phyloP scores from a whole-genome alignment of 805 yeast species.

The Metschnikowia anglica region DNA sequence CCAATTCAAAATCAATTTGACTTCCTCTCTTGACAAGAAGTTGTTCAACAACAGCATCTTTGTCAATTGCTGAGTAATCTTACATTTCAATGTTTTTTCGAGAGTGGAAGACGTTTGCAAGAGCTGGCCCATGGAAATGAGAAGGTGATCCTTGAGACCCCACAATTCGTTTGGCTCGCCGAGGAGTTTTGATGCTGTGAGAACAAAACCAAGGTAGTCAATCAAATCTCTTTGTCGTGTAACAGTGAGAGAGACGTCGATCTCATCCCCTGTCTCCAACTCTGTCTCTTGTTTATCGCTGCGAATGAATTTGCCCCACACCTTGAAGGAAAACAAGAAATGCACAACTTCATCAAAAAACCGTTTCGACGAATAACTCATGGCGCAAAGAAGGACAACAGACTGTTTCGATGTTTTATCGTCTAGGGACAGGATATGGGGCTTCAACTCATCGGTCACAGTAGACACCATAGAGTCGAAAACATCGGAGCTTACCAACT shows the following conservation, averaged over 20 bases:
- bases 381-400: constrained; percentile 54
- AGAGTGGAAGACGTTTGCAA: constrained; percentile 63
- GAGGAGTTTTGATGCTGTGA: constrained; percentile 39
- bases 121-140: constrained; percentile 66
- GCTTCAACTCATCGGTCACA: constrained; percentile 45
- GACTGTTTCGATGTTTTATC: constrained; percentile 62
- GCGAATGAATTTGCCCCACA: constrained; percentile 42
- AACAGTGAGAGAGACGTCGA: constrained; percentile 41
- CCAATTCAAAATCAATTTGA: constrained; percentile 61
- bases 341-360: constrained; percentile 50
- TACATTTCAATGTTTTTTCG: constrained; percentile 67
- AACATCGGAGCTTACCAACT: constrained; percentile 34
- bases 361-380: constrained; percentile 47
- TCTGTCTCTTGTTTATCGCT: constrained; percentile 20
- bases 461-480: constrained; percentile 37
- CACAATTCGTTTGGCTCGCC: constrained; percentile 38
- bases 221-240: constrained; percentile 60
- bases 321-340: constrained; percentile 33
- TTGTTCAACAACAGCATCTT: constrained; percentile 50
- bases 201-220: constrained; percentile 58
- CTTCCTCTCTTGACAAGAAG: constrained; percentile 54
- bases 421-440: constrained; percentile 48
- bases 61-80: constrained; percentile 64
- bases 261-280: constrained; percentile 17
- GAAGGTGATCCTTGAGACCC: constrained; percentile 60